A percentile compares a stretch with the other conserved stretches of the same genome.
phyloP scores from a whole-genome alignment of 106 monocot genomes.

The Xerophyta viscosa region DNA sequence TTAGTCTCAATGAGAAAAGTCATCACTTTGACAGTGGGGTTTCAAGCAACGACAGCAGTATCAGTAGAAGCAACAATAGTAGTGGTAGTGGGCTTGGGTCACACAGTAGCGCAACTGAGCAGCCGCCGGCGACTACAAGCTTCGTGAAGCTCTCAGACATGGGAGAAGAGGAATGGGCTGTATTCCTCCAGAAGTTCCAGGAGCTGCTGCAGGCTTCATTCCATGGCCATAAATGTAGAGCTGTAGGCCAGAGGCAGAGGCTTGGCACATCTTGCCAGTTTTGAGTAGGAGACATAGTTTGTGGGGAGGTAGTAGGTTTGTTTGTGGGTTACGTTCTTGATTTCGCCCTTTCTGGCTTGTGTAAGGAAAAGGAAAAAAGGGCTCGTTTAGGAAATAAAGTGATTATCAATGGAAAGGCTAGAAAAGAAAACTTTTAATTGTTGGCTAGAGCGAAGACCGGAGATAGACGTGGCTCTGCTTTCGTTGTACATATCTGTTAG shows the following conservation, averaged over 20 bases:
- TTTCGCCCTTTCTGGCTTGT: too few species aligned
- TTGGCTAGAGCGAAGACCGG: too few species aligned
- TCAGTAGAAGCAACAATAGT: conserved; percentile 5
- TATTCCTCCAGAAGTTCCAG: conserved; percentile 70
- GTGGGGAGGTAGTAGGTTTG: too few species aligned
- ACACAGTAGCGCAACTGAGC: conserved; percentile 57
- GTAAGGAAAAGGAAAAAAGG: too few species aligned
- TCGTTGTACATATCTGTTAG: too few species aligned
- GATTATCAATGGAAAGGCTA: too few species aligned
- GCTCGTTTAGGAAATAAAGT: too few species aligned
- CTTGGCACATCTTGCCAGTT: too few species aligned
- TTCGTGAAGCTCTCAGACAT: conserved; percentile 79
- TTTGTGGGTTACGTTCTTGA: too few species aligned
- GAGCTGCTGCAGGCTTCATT: conserved; percentile 45
- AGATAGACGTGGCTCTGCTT: too few species aligned
- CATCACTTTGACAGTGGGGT: conserved; percentile 1
- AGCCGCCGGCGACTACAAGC: conserved; percentile 39
- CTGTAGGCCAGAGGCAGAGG: conserved; percentile 26
- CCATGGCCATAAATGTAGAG: conserved; percentile 16
- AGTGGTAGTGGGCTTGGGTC: conserved; percentile 11
- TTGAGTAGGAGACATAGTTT: too few species aligned
- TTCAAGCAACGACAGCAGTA: conserved; percentile 8
- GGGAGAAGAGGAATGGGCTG: conserved; percentile 69
- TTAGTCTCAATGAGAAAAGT: conserved; percentile 29
- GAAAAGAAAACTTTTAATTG: too few species aligned